Percentiles rank a stretch among this genome's conserved stretches.
Conservation (phyloP, 345 rosid species). For the Rhizophora apiculata region DNA sequence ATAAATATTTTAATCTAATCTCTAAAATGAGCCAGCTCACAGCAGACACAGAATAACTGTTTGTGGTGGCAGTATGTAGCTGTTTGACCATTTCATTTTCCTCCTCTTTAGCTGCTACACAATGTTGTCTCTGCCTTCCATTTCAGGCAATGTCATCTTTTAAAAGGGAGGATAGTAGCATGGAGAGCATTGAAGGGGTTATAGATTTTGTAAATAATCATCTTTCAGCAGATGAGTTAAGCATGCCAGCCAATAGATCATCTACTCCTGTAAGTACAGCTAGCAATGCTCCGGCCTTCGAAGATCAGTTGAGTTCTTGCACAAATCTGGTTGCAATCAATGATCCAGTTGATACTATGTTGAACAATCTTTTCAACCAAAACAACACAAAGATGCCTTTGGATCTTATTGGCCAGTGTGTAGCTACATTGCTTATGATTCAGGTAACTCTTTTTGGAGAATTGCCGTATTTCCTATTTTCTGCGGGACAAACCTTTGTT, state of each 20-base stretch:
- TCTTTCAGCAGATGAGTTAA: constrained; percentile 40
- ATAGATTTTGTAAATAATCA: constrained; percentile 61
- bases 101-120: neutral
- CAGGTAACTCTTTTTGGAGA: constrained; percentile 41
- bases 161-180: constrained; percentile 33
- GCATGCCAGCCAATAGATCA: constrained; percentile 13
- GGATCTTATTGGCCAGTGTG: constrained; percentile 60
- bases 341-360: constrained; percentile 32
- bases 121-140: constrained; percentile 9
- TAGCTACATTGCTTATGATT: constrained; percentile 73
- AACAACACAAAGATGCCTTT: constrained; percentile 50
- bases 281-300: constrained; percentile 29
- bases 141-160: constrained; percentile 57
- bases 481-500: neutral
- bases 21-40: too few species aligned
- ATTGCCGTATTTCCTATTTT: neutral
- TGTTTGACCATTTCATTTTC: neutral
- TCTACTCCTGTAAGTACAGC: constrained; percentile 30
- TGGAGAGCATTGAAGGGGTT: constrained; percentile 54
- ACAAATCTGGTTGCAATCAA: constrained; percentile 27
- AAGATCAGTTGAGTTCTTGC: constrained; percentile 36
- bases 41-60: too few species aligned
- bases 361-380: constrained; percentile 27
- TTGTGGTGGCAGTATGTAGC: too few species aligned
- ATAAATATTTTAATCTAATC: too few species aligned